Base-by-base conservation (phyloP, 305 asterid genomes). In the Caryopteris hybrid region DNA sequence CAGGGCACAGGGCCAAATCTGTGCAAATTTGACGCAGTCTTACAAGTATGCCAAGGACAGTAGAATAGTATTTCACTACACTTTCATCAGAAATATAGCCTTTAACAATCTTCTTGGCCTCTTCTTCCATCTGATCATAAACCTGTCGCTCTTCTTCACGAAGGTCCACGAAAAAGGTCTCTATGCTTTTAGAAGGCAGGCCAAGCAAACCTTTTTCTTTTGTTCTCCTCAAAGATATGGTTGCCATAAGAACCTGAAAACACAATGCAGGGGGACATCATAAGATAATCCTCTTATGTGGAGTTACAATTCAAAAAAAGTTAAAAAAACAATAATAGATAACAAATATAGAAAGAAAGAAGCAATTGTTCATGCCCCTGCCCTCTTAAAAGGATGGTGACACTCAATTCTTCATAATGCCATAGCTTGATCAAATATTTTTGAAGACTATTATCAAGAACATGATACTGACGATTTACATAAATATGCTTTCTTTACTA, bases 11-110 rank as follows among this genome's bases (percentile, higher is more conserved):
- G 64, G 91, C 84, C 57, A 79, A 61, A 84, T 88, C 88, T 5
- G 80, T 78, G 84, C 97, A 94, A 50, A 89, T 80, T 76, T 94
- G 99, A 48, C 98, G 97, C 74, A 94, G 95, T 43, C 99, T 87
- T 17, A 94, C 68, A 62, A 94, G 90, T 73, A 89, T 81, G 82
- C 93, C 86, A 23, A 94, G 94, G 45, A 91, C 85, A 7, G 87
- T 87, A 61, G 84, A 82, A 76, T 91, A 91, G 54, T 82, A 76
- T 69, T 66, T 77, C 60, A 75, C 70, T 8, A 81, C 69, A 63
- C 75, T 80, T 20, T 76, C 89, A 59, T 76, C 78, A 21, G 80
- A 75, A 4, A 91, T 78, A 56, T 84, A 94, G 67, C 74, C 74
- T 42, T 74, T 65, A 58, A 91, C 84, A 60, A 91, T 63, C 54